Conservation (phyloP, 257 asterid genomes). For the Jacaranda mimosifolia region DNA sequence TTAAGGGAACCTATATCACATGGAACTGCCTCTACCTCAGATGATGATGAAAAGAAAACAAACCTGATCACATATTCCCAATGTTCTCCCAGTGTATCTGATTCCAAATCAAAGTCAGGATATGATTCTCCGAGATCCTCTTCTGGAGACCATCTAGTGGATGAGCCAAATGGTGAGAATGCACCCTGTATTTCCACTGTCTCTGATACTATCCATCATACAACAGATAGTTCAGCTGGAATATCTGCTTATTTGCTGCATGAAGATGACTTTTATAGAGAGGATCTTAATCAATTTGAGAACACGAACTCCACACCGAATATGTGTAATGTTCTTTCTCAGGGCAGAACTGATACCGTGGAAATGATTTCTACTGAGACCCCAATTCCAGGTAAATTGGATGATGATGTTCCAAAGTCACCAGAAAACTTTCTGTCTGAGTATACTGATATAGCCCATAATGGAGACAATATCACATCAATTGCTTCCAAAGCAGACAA, state of each 20-base stretch:
- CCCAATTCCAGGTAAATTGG: slow-evolving; percentile 26
- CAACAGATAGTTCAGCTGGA: slow-evolving; percentile 38
- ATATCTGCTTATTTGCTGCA: slow-evolving; percentile 40
- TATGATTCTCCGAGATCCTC: slow-evolving; percentile 47
- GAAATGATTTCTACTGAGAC: slow-evolving; percentile 36
- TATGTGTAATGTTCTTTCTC: slow-evolving; percentile 31
- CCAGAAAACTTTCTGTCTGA: slow-evolving; percentile 34
- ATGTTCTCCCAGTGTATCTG: slow-evolving; percentile 39
- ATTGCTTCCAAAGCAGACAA: slow-evolving; percentile 36
- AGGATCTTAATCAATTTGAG: slow-evolving; percentile 36
- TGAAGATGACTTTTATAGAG: slow-evolving; percentile 39
- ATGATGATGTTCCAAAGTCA: slow-evolving; percentile 30
- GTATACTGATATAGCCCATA: slow-evolving; percentile 34
- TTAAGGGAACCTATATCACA: slow-evolving; percentile 37
- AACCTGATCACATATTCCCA: slow-evolving; percentile 41
- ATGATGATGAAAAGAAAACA: slow-evolving; percentile 43
- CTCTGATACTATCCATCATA: slow-evolving; percentile 40
- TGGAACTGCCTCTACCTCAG: slow-evolving; percentile 33
- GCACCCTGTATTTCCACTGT: slow-evolving; percentile 30
- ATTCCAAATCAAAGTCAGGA: slow-evolving; percentile 38
- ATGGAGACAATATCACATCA: slow-evolving; percentile 31
- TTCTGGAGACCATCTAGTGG: slow-evolving; percentile 45
- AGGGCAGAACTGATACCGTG: slow-evolving; percentile 34
- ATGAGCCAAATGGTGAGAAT: slow-evolving; percentile 44
- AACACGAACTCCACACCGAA: slow-evolving; percentile 32